Evolutionary conservation across 2,329 filamentous ascomycete genomes (phyloP).

Genomic region (Colletotrichum sp.): DNA sequence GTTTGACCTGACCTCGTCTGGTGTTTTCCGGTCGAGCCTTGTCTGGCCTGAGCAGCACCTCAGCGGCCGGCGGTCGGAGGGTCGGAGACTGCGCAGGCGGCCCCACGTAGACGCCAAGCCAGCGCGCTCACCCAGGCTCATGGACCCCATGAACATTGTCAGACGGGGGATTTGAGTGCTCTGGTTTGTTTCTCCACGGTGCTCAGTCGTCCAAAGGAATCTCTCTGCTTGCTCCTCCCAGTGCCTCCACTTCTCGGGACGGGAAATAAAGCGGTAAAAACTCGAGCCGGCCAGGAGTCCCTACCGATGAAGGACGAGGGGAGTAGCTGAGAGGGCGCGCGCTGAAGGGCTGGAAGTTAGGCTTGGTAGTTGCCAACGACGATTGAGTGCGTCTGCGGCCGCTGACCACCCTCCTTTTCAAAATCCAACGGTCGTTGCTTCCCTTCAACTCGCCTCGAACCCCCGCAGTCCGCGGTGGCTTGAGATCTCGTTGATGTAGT

Average conservation of each 20-base stretch:
- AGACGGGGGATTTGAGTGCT: background rate
- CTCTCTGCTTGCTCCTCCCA: background rate
- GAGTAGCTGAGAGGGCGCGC: background rate
- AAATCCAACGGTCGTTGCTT: background rate
- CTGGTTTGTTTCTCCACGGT: background rate
- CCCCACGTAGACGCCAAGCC: background rate
- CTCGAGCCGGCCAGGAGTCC: background rate
- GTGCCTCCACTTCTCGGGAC: background rate
- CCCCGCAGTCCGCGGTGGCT: background rate
- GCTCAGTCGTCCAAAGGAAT: background rate
- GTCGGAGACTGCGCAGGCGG: constrained; percentile 5
- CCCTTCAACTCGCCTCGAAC: background rate
- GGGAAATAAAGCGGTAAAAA: constrained; percentile 9
- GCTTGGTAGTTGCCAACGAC: background rate
- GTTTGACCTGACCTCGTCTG: background rate
- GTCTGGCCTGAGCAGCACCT: background rate
- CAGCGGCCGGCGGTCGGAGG: background rate
- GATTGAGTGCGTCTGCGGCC: constrained; percentile 1
- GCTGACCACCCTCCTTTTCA: constrained; percentile 1
- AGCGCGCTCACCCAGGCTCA: background rate
- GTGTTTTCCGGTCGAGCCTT: background rate
- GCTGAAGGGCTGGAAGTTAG: constrained; percentile 13
- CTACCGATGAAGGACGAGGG: background rate
- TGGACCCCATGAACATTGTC: background rate
- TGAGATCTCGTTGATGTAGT: background rate